Evolutionary conservation across 805 yeast genomes (phyloP), one percentile per base, ranked within the genome.

Genomic region (Metschnikowia arizonensis): DNA sequence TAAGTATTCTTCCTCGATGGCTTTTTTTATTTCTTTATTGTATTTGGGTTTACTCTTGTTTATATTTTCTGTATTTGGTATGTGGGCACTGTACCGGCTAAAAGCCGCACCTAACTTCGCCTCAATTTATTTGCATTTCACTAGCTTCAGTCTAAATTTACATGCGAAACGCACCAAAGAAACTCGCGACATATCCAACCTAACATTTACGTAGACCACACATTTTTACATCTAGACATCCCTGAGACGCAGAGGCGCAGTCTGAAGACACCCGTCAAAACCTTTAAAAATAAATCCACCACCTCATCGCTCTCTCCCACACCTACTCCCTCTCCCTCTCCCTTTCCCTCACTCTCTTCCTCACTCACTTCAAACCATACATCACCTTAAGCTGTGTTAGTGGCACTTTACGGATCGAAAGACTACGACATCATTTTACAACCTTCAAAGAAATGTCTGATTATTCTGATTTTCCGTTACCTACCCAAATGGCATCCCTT

Each of bases 121-220:
- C 40, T 6, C 19, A 8, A 12, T 26, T 9, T 37, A 19, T 17
- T 18, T 26, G 15, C 15, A 24, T 25, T 36, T 36, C 31, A 26
- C 12, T 12, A 7, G 12, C 18, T 28, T 18, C 33, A 28, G 28
- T n/a, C 33, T 18, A 7, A 37, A 14, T 37, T 28, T 12, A 37
- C 33, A 29, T 29, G n/a, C 19, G 40, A 35, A 5, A 29, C 40
- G 40, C 40, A 37, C 33, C 21, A 30, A 37, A 37, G n/a, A 37
- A 37, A 37, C 33, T 37, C 18, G 38, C 38, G 38, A 15, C 28
- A 3, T 14, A 7, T 12, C 40, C 25, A 9, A 28, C 40, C 19
- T 18, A 15, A n/a, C 31, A 28, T 24, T 28, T 18, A 11, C 18
- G 12, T 32, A 32, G n/a, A n/a, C 34, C n/a, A 32, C 34, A 24